These are phyloP conservation scores for Amylostereum areolatum DNA, from an alignment of 1,284 basidiomycete species.

Conservation along the genomic window DNA sequence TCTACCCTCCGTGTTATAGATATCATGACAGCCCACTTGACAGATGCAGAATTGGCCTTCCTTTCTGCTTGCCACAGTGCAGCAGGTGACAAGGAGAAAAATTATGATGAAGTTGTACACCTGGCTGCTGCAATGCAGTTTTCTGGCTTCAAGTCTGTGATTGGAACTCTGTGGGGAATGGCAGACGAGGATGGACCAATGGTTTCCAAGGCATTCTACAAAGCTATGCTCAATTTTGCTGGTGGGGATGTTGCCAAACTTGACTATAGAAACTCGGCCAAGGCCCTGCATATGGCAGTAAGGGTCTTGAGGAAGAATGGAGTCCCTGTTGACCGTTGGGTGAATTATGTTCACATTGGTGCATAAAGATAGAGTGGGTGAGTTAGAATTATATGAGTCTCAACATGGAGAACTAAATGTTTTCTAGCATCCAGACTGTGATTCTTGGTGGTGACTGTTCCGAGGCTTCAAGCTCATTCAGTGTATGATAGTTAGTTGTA, in stretches of 20 bases:
- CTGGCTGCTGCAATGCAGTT: slow-evolving; percentile 29
- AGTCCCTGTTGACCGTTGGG: neutral
- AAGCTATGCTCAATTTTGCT: neutral
- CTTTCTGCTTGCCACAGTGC: slow-evolving; percentile 24
- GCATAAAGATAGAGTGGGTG: neutral
- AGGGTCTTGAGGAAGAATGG: neutral
- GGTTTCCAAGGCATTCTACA: neutral
- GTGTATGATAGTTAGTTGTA: too few relatives aligned
- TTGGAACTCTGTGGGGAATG: slow-evolving; percentile 32
- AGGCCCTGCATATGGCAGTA: neutral
- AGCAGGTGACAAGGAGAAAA: neutral
- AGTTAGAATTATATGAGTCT: too few relatives aligned
- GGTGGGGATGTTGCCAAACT: neutral
- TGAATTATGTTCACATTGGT: neutral
- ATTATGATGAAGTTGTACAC: slow-evolving; percentile 26
- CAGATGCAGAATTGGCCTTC: slow-evolving; percentile 28
- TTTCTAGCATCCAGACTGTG: too few relatives aligned
- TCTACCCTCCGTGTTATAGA: slow-evolving; percentile 20
- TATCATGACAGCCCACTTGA: slow-evolving; percentile 18
- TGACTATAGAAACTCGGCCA: neutral
- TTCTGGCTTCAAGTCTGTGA: slow-evolving; percentile 26
- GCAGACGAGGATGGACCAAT: slow-evolving; percentile 15
- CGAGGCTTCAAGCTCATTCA: too few relatives aligned
- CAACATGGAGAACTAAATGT: too few relatives aligned
- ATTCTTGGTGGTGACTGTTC: too few relatives aligned